Evolutionary conservation across 352 stramenopile genomes (phyloP), one percentile per base, ranked within the genome.

Genomic region (Pythium graminicola): DNA sequence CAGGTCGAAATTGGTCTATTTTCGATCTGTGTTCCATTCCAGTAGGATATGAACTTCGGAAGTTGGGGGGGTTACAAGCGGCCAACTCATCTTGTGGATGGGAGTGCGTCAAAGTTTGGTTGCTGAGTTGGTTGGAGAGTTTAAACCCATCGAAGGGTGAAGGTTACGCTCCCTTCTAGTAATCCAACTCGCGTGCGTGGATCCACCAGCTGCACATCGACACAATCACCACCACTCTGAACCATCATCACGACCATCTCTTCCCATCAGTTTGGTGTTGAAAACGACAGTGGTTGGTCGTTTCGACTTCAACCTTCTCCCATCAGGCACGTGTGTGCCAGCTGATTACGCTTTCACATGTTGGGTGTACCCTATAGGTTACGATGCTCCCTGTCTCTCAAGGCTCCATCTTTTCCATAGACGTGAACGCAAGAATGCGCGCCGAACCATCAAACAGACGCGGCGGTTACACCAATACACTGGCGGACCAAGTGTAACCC

Each of bases 401-500:
- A 32, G 23, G 46, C 23, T 40, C 43, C 44, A n/a, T n/a, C 17
- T 51, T 51, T 50, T 33, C 42, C 26, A 50, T 50, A 26, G 42
- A 13, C 40, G 17, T 14, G 19, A 20, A 31, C 40, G 40, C 40
- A 9, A 36, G 45, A 53, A 53, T 22, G 45, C 23, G 47, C 47
- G 13, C 8, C 33, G 47, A 54, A 54, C 47, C 17, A 19, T 36
- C 47, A 36, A 33, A 19, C 26, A 47, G 40, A 29, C 40, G 40
- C 42, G 42, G 47, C 47, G 47, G 47, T 54, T 54, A 38, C 47
- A 36, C n/a, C 26, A 38, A 35, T 26, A 47, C 41, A 42, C 11
- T 17, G 16, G 16, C 7, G 16, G 14, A 23, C 20, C 17, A 8
- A 45, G 14, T 23, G 31, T 13, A 53, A n/a, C 31, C 31, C 22